These are phyloP conservation scores for Nemania sp. DNA, from an alignment of 2,329 filamentous ascomycete genomes.

Conservation along the genomic window DNA sequence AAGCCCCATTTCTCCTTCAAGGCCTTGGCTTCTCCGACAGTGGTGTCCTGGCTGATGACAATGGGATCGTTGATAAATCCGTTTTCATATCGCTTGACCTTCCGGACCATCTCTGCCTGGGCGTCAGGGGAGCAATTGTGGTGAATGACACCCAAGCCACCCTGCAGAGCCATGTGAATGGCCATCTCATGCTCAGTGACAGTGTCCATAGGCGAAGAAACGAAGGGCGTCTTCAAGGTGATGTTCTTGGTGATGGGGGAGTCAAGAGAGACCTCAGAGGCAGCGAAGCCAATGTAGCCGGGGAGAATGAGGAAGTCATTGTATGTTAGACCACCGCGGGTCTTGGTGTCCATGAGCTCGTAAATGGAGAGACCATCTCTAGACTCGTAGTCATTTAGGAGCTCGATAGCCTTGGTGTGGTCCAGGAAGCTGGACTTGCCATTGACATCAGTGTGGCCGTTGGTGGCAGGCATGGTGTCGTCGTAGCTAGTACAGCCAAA, in stretches of 20 bases:
- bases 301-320: constrained; percentile 98
- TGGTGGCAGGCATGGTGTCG: constrained; percentile 76
- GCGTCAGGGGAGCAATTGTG: constrained; percentile 99
- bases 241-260: constrained; percentile 96
- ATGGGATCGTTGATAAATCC: constrained; percentile 98
- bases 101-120: constrained; percentile 98
- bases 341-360: constrained; percentile 89
- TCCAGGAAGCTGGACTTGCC: constrained; percentile 73
- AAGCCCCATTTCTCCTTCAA: constrained; percentile 99
- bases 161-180: constrained; percentile 93
- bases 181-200: constrained; percentile 99
- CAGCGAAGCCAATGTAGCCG: constrained; percentile 97
- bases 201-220: constrained; percentile 99
- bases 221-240: constrained; percentile 93
- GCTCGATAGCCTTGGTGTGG: constrained; percentile 79
- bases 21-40: constrained; percentile 88
- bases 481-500: constrained; percentile 45
- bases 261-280: constrained; percentile 87
- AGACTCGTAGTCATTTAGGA: constrained; percentile 83
- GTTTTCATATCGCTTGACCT: constrained; percentile 99
- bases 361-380: constrained; percentile 89
- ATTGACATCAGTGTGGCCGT: constrained; percentile 69
- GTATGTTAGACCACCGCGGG: constrained; percentile 94
- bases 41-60: constrained; percentile 87
- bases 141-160: constrained; percentile 93